These are phyloP conservation scores for Cercospora beticola DNA, from an alignment of 2,329 filamentous ascomycete genomes.

Conservation along the genomic window DNA sequence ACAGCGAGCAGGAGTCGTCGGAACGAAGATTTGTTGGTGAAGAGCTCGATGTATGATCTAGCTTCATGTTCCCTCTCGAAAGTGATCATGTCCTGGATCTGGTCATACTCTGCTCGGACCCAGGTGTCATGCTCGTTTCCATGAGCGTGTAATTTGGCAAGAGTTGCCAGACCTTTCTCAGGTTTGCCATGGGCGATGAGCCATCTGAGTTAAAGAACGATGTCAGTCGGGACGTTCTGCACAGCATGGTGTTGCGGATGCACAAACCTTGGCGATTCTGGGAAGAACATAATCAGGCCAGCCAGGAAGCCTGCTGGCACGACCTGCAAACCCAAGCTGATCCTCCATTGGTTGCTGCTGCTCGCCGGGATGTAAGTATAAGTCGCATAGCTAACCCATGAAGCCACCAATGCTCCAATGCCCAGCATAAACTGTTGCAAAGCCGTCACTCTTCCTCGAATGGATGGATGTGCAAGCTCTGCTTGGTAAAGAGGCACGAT, in stretches of 20 bases:
- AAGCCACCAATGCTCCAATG: slow-evolving; percentile 68
- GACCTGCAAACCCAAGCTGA: slow-evolving; percentile 68
- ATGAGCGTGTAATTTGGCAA: slow-evolving; percentile 68
- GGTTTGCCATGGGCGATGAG: slow-evolving; percentile 69
- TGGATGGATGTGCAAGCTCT: slow-evolving; percentile 74
- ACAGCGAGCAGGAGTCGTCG: slow-evolving; percentile 67
- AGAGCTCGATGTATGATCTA: slow-evolving; percentile 69
- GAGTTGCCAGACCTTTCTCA: slow-evolving; percentile 64
- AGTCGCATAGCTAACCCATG: slow-evolving; percentile 69
- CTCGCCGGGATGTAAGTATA: slow-evolving; percentile 52
- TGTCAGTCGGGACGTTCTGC: slow-evolving; percentile 26
- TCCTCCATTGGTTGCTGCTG: slow-evolving; percentile 58
- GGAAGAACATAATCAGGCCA: slow-evolving; percentile 68
- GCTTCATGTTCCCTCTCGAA: slow-evolving; percentile 67
- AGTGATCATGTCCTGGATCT: slow-evolving; percentile 67
- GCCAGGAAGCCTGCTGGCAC: slow-evolving; percentile 65
- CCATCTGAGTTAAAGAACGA: slow-evolving; percentile 50
- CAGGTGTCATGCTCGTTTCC: slow-evolving; percentile 66
- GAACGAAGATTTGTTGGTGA: slow-evolving; percentile 65
- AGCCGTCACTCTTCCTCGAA: slow-evolving; percentile 71
- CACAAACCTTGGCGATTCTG: slow-evolving; percentile 53
- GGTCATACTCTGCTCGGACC: slow-evolving; percentile 70
- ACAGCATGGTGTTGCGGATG: background rate
- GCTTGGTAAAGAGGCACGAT: slow-evolving; percentile 73
- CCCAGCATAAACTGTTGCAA: slow-evolving; percentile 83